phyloP scores from a whole-genome alignment of 2,329 filamentous ascomycete genomes.

The Pseudogymnoascus sp. region DNA sequence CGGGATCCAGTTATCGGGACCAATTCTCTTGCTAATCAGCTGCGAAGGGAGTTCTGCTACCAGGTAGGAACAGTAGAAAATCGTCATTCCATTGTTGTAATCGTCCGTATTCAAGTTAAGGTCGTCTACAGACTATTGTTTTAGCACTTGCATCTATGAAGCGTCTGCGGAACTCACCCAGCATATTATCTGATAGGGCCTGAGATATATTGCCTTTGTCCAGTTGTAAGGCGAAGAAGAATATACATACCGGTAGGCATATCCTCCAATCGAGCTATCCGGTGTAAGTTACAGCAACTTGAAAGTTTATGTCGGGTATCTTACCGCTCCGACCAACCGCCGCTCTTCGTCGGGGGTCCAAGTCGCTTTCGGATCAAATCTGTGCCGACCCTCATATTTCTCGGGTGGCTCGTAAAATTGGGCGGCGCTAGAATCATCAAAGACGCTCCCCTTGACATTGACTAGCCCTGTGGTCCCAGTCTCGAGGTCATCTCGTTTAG shows the following conservation, averaged over 20 bases:
- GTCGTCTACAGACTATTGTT: conserved; percentile 29
- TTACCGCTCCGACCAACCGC: conserved; percentile 20
- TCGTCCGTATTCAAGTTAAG: conserved; percentile 35
- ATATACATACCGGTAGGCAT: conserved; percentile 44
- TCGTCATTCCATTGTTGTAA: conserved; percentile 44
- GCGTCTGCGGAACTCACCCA: conserved; percentile 36
- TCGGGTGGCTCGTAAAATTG: conserved; percentile 18
- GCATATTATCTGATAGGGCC: conserved; percentile 53
- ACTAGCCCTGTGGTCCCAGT: no score
- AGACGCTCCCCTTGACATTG: no score
- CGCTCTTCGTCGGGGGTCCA: conserved; percentile 25
- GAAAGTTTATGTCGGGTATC: conserved; percentile 11
- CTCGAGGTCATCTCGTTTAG: no score
- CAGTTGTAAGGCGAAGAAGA: conserved; percentile 53
- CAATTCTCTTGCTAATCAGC: conserved; percentile 48
- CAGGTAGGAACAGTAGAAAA: conserved; percentile 46
- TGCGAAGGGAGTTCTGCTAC: conserved; percentile 54
- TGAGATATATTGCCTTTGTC: conserved; percentile 51
- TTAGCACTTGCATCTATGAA: no score
- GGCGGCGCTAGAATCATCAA: no score
- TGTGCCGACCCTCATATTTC: conserved; percentile 21
- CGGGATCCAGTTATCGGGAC: conserved; percentile 44
- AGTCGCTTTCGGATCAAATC: conserved; percentile 20
- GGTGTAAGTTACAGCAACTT: neutral
- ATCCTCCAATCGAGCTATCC: conserved; percentile 11